Evolutionary conservation across 257 asterid species (phyloP).

Genomic region (Przewalskia tangutica): DNA sequence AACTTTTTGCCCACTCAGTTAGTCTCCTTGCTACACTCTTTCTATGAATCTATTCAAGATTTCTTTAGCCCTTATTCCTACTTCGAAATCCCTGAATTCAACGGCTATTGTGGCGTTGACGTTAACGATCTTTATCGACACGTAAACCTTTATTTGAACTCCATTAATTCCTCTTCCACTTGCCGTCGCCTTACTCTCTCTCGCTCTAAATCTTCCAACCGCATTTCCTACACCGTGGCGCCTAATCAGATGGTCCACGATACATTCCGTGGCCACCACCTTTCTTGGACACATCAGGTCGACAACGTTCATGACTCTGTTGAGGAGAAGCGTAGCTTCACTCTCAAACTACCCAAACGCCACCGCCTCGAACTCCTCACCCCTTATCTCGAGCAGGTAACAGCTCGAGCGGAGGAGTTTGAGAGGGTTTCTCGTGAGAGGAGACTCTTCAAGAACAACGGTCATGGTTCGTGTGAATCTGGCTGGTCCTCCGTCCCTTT

Average conservation of each 20-base stretch:
- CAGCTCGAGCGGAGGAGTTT: slow-evolving; percentile 29
- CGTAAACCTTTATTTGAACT: slow-evolving; percentile 34
- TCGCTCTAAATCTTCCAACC: slow-evolving; percentile 34
- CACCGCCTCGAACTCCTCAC: slow-evolving; percentile 15
- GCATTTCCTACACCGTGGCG: slow-evolving; percentile 38
- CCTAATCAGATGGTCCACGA: slow-evolving; percentile 39
- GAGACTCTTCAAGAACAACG: slow-evolving; percentile 41
- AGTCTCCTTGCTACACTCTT: slow-evolving; percentile 25
- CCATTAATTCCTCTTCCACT: slow-evolving; percentile 31
- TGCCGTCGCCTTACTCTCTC: slow-evolving; percentile 48
- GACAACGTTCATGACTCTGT: slow-evolving; percentile 30
- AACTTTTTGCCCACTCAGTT: slow-evolving; percentile 42
- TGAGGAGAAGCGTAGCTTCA: slow-evolving; percentile 42
- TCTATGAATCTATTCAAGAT: slow-evolving; percentile 38
- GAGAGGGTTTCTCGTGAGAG: slow-evolving; percentile 38
- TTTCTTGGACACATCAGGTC: slow-evolving; percentile 45
- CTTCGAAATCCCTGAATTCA: slow-evolving; percentile 45
- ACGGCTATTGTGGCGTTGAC: slow-evolving; percentile 45
- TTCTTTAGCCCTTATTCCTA: slow-evolving; percentile 32
- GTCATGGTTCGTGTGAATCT: slow-evolving; percentile 33
- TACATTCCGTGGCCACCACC: slow-evolving; percentile 26
- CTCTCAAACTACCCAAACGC: slow-evolving; percentile 39
- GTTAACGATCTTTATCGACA: slow-evolving; percentile 55
- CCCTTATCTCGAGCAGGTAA: slow-evolving; percentile 30
- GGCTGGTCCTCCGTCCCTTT: slow-evolving; percentile 52